Evolutionary conservation across 2,329 filamentous ascomycete genomes (phyloP).

Genomic region (Mollisia scopiformis): DNA sequence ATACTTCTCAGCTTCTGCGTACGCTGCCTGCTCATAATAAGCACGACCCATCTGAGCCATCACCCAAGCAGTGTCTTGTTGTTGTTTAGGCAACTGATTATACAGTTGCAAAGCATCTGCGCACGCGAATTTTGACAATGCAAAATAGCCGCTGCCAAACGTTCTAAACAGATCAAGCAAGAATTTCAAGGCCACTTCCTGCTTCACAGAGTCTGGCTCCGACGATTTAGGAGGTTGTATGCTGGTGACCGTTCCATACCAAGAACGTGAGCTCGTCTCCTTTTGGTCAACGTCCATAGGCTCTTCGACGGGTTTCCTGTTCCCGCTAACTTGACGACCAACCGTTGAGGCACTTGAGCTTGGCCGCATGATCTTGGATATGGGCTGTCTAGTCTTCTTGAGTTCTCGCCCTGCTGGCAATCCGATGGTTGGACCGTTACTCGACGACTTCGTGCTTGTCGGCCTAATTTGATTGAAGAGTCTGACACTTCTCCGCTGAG

Average conservation of each 20-base stretch:
- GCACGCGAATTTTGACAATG: constrained; percentile 78
- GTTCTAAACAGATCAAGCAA: constrained; percentile 82
- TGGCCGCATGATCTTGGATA: constrained; percentile 67
- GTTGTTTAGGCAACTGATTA: constrained; percentile 68
- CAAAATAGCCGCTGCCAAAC: constrained; percentile 78
- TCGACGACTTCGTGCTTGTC: constrained; percentile 41
- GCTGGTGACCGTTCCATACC: constrained; percentile 33
- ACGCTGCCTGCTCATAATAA: constrained; percentile 87
- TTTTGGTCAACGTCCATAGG: constrained; percentile 71
- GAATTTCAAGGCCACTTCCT: constrained; percentile 76
- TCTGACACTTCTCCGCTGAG: constrained; percentile 72
- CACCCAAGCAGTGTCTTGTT: constrained; percentile 93
- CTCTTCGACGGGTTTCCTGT: constrained; percentile 76
- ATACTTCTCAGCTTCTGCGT: constrained; percentile 83
- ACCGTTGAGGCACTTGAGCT: constrained; percentile 71
- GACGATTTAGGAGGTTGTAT: constrained; percentile 31
- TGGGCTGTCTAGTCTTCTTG: constrained; percentile 80
- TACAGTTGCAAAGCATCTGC: constrained; percentile 77
- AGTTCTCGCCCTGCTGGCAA: constrained; percentile 70
- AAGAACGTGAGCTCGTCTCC: constrained; percentile 47
- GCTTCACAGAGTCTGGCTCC: constrained; percentile 59
- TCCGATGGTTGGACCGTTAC: constrained; percentile 61
- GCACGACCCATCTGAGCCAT: constrained; percentile 88
- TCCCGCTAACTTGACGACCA: constrained; percentile 87
- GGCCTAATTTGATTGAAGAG: constrained; percentile 73